Evolutionary conservation across 179 eudicot species (phyloP).

Genomic region (Drosera spatulata): DNA sequence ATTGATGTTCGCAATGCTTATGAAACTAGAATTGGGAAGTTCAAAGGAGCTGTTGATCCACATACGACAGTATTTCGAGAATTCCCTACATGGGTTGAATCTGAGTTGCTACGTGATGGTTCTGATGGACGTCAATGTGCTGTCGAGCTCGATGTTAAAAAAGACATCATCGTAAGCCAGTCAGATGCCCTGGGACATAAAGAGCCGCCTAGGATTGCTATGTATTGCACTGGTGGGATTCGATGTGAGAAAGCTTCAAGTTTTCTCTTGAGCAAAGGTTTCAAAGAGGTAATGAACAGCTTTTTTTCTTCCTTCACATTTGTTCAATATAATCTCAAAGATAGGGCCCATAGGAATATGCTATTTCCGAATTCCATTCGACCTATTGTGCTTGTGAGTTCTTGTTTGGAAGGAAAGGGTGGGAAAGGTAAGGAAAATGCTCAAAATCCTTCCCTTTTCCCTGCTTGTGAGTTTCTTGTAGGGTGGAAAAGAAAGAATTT

Average conservation of each 20-base stretch:
- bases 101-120: slow-evolving; percentile 31
- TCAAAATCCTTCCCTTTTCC: no score
- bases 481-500: no score
- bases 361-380: no score
- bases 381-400: no score
- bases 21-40: slow-evolving; percentile 93
- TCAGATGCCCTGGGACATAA: slow-evolving; percentile 20
- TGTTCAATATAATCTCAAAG: neutral
- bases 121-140: slow-evolving; percentile 28
- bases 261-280: slow-evolving; percentile 82
- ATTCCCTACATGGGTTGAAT: slow-evolving; percentile 89
- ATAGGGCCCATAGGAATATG: no score
- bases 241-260: slow-evolving; percentile 98
- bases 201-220: slow-evolving; percentile 71
- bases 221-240: slow-evolving; percentile 99
- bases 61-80: slow-evolving; percentile 72
- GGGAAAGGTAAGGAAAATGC: no score
- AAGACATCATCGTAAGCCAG: slow-evolving; percentile 19
- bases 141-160: slow-evolving; percentile 13
- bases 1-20: slow-evolving; percentile 88
- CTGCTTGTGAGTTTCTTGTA: no score
- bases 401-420: no score
- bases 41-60: slow-evolving; percentile 93
- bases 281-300: slow-evolving; percentile 51
- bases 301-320: neutral